phyloP scores from a whole-genome alignment of 805 yeast species.

The Lipomyces kockii region DNA sequence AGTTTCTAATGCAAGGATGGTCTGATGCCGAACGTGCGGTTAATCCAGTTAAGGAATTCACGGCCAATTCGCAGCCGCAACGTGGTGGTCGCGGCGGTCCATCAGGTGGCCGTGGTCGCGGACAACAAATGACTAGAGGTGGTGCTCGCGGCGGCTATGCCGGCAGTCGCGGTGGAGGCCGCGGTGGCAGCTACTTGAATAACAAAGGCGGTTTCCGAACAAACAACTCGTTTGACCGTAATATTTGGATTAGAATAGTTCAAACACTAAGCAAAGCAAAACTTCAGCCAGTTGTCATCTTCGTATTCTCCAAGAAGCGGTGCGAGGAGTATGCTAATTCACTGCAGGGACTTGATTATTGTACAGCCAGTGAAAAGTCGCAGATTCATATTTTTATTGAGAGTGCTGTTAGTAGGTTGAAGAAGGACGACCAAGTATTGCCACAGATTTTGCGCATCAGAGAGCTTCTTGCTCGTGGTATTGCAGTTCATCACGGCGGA shows the following conservation, averaged over 20 bases:
- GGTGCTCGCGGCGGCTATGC: constrained; percentile 45
- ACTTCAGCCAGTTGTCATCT: constrained; percentile 88
- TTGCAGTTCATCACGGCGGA: constrained; percentile 97
- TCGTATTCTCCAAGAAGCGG: constrained; percentile 90
- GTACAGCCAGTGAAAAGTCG: constrained; percentile 82
- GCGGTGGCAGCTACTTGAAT: constrained; percentile 39
- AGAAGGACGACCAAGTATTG: constrained; percentile 87
- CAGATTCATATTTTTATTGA: constrained; percentile 94
- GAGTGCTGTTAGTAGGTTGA: constrained; percentile 81
- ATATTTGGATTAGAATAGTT: constrained; percentile 75
- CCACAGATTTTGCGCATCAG: constrained; percentile 88
- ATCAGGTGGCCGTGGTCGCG: constrained; percentile 38
- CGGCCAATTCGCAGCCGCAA: constrained; percentile 6
- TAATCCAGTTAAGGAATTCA: constrained; percentile 43
- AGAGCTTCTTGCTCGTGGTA: constrained; percentile 84
- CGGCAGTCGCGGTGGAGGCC: constrained; percentile 50
- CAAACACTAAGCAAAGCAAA: constrained; percentile 68
- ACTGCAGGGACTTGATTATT: constrained; percentile 72
- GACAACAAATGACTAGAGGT: constrained; percentile 44
- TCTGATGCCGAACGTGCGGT: constrained; percentile 43
- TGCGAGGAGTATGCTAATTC: constrained; percentile 93
- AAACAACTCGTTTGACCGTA: constrained; percentile 74
- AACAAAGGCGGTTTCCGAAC: constrained; percentile 47
- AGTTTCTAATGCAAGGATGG: constrained; percentile 62
- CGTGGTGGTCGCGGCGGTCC: constrained; percentile 48